Conservation (phyloP, 345 rosid species). For the Rhodomyrtus tomentosa region DNA sequence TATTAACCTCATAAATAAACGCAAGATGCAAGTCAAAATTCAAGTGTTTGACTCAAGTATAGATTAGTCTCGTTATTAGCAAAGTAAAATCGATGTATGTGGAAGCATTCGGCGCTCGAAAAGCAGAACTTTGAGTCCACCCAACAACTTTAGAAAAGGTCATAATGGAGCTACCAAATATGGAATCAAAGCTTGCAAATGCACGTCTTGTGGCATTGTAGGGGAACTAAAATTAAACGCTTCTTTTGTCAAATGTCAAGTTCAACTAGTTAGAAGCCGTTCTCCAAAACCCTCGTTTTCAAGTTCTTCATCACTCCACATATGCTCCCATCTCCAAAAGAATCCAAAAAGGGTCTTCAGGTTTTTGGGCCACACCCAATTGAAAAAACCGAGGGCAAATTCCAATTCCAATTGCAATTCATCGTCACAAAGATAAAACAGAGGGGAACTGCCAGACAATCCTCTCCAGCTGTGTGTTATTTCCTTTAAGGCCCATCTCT, state of each 20-base stretch:
- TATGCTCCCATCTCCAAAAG: not conserved
- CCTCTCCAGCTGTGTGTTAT: slow-evolving; percentile 22
- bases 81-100: not conserved
- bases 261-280: not conserved
- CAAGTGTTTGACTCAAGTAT: not conserved
- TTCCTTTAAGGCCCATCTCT: not conserved
- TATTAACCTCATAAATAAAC: not conserved
- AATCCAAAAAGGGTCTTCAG: not conserved
- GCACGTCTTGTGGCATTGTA: not conserved
- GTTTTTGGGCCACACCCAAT: not conserved
- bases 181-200: not conserved
- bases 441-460: slow-evolving; percentile 13
- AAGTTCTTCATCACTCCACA: not conserved
- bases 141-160: not conserved
- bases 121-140: not conserved
- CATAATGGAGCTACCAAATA: not conserved
- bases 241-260: not conserved
- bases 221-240: not conserved
- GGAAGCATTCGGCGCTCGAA: not conserved
- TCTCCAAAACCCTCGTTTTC: not conserved
- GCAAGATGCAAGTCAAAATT: not conserved
- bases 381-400: not conserved
- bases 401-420: not conserved
- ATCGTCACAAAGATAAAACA: not conserved
- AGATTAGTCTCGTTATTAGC: not conserved